These are phyloP conservation scores for Brasilioporus rufonigricans DNA, from an alignment of 768 basidiomycete species.

Conservation along the genomic window DNA sequence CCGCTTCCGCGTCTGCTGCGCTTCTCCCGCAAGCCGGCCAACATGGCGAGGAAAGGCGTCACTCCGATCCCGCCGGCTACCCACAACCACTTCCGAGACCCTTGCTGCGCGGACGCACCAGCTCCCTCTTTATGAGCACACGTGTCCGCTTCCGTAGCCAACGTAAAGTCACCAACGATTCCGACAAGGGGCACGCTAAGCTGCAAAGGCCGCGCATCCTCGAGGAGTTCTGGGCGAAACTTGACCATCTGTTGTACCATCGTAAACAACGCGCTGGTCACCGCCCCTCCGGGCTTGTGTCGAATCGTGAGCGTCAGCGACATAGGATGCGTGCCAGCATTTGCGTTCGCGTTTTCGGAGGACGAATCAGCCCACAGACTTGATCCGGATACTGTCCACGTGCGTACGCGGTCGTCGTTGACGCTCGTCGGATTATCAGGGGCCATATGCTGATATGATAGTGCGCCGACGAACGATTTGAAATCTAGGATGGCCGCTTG, in stretches of 20 bases:
- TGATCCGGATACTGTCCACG: conserved; percentile 56
- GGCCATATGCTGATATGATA: conserved; percentile 55
- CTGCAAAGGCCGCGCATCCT: conserved; percentile 38
- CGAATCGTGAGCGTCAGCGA: conserved; percentile 53
- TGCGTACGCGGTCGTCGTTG: conserved; percentile 64
- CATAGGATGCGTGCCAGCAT: not conserved
- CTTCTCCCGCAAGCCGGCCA: conserved; percentile 23
- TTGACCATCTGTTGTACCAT: conserved; percentile 44
- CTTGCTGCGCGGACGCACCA: not conserved
- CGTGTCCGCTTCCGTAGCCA: conserved; percentile 19
- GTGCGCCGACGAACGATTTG: conserved; percentile 45
- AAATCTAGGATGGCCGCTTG: conserved; percentile 59
- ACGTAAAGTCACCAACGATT: conserved; percentile 50
- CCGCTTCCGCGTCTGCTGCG: not conserved
- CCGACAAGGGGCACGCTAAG: conserved; percentile 48
- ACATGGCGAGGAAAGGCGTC: conserved; percentile 64
- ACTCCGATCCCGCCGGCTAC: conserved; percentile 64
- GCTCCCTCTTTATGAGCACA: too few relatives aligned
- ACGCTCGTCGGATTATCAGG: conserved; percentile 44
- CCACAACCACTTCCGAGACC: conserved; percentile 43
- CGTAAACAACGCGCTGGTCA: conserved; percentile 53
- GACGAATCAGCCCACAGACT: conserved; percentile 15
- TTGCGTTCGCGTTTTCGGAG: not conserved
- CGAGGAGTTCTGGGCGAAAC: conserved; percentile 39
- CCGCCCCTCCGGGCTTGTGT: conserved; percentile 50